phyloP scores from a whole-genome alignment of 495 filamentous ascomycete species.

The Barbatosphaeria neglecta region DNA sequence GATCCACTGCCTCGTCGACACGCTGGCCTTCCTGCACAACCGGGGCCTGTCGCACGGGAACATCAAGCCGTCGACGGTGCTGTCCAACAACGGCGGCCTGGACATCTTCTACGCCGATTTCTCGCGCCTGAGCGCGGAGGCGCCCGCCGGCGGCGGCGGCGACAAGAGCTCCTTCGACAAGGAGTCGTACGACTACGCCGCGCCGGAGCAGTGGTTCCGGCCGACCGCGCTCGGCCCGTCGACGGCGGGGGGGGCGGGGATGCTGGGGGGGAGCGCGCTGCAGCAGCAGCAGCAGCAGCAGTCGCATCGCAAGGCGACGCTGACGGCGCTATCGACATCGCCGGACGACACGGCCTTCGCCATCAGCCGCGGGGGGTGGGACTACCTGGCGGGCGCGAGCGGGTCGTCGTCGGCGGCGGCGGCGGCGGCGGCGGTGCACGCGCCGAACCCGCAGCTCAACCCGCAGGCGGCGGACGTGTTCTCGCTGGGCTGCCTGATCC shows the following conservation, averaged over 20 bases:
- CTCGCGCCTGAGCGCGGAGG: slow-evolving; percentile 42
- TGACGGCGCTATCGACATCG: slow-evolving; percentile 15
- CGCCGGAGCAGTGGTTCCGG: slow-evolving; percentile 65
- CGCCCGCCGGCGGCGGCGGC: slow-evolving; percentile 20
- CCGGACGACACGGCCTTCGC: slow-evolving; percentile 25
- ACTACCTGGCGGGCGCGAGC: no score
- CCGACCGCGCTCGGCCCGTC: slow-evolving; percentile 31
- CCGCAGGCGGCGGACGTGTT: slow-evolving; percentile 58
- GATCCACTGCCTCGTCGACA: slow-evolving; percentile 77
- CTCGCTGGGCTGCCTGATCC: slow-evolving; percentile 59
- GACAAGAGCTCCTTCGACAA: slow-evolving; percentile 46
- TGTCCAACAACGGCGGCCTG: slow-evolving; percentile 59
- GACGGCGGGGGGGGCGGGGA: slow-evolving; percentile 8
- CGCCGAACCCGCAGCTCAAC: slow-evolving; percentile 26
- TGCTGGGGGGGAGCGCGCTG: no score
- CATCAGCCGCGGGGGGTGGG: slow-evolving; percentile 18
- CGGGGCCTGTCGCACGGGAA: slow-evolving; percentile 63
- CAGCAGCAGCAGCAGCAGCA: no score
- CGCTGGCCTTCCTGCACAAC: slow-evolving; percentile 64
- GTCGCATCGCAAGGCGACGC: slow-evolving; percentile 17
- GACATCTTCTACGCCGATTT: slow-evolving; percentile 65
- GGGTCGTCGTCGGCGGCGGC: slow-evolving; percentile 22
- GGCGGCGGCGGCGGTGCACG: slow-evolving; percentile 16
- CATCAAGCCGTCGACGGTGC: slow-evolving; percentile 73
- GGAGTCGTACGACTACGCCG: slow-evolving; percentile 78